Evolutionary conservation across 169 alveolate species (phyloP).

Genomic region (Cryptosporidium sp.): DNA sequence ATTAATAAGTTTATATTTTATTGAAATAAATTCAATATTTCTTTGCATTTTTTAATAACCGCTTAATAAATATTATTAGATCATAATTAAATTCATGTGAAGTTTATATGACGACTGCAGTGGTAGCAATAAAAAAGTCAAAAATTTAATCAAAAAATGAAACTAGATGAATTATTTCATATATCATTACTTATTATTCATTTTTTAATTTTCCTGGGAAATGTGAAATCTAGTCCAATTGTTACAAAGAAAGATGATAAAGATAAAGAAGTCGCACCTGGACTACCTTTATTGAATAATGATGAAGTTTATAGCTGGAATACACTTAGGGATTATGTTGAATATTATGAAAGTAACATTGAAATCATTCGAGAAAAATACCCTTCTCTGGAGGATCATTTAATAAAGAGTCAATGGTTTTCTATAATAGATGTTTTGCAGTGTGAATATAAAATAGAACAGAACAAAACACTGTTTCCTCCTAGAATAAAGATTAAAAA

Average conservation of each 20-base stretch:
- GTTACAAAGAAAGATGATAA: not conserved
- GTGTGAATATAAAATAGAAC: conserved; percentile 42
- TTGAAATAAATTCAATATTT: not conserved
- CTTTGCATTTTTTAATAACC: conserved; percentile 15
- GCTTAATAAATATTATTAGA: conserved; percentile 52
- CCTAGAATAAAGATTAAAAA: conserved; percentile 40
- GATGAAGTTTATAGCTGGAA: conserved; percentile 50
- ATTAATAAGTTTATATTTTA: not conserved
- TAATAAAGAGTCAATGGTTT: conserved; percentile 61
- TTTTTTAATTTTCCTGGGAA: not conserved
- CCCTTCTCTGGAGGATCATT: conserved; percentile 55
- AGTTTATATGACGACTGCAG: not conserved
- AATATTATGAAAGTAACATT: conserved; percentile 28
- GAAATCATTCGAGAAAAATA: conserved; percentile 22
- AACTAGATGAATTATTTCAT: conserved; percentile 19
- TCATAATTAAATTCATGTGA: conserved; percentile 13
- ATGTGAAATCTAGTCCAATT: not conserved
- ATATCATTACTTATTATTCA: not conserved
- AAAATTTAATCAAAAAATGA: conserved; percentile 10
- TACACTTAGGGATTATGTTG: conserved; percentile 50
- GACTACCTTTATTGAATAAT: conserved; percentile 13
- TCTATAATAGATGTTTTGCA: conserved; percentile 41
- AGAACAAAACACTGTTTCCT: conserved; percentile 11
- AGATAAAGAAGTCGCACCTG: conserved; percentile 31
- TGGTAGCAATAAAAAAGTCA: not conserved